Percentiles rank a stretch among this genome's conserved stretches.
These are phyloP conservation scores for Acer campestre DNA, from an alignment of 345 rosid genomes.

Conservation along the genomic window DNA sequence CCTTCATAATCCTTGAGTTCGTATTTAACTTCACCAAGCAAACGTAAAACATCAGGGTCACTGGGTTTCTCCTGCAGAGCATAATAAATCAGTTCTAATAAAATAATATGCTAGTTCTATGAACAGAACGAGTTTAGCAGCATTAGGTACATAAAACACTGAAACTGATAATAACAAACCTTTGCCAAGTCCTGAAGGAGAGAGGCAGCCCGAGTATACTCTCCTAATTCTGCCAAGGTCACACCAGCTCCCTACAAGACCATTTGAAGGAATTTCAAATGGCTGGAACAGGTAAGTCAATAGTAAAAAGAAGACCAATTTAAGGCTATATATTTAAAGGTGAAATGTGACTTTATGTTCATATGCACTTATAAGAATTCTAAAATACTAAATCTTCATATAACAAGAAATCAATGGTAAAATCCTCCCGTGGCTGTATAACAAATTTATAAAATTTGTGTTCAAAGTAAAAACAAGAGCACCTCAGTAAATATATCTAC, in stretches of 20 bases:
- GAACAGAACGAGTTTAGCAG: conserved; percentile 17
- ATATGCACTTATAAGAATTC: background rate
- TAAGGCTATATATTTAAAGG: background rate
- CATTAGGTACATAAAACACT: conserved; percentile 9
- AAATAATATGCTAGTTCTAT: conserved; percentile 24
- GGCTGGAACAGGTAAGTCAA: conserved; percentile 11
- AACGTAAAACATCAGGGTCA: conserved; percentile 80
- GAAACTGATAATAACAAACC: conserved; percentile 50
- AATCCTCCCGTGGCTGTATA: background rate
- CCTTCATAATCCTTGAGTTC: conserved; percentile 90
- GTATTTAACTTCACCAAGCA: conserved; percentile 93
- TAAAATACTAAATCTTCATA: background rate
- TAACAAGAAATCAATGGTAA: background rate
- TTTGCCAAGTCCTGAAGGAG: conserved; percentile 76
- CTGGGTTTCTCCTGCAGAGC: conserved; percentile 67
- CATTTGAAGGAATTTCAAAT: conserved; percentile 31
- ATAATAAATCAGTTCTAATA: conserved; percentile 22
- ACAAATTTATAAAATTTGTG: background rate
- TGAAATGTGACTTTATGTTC: background rate
- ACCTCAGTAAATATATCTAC: background rate
- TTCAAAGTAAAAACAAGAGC: background rate
- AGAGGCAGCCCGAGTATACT: conserved; percentile 61
- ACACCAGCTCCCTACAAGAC: conserved; percentile 87
- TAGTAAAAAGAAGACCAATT: conserved; percentile 14
- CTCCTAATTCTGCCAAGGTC: conserved; percentile 82